Base-by-base conservation (phyloP, 345 rosid species). In the Hibiscus syriacus region DNA sequence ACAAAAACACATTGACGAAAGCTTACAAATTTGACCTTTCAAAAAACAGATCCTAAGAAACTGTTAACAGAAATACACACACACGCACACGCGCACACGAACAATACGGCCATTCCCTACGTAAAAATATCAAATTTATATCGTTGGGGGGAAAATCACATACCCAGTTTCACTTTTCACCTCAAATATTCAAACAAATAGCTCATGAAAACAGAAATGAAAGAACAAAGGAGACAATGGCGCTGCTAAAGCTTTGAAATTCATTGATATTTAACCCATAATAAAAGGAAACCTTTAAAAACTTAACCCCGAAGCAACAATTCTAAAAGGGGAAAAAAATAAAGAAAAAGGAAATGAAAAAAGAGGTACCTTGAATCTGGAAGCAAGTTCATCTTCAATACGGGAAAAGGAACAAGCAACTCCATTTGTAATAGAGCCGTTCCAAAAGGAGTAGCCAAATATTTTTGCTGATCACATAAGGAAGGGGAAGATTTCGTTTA, bases 381-480 rank as follows among this genome's bases (percentile, higher is more conserved):
- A 72, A 56, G 78, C 53, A 16, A 73, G 70, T 49, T 60, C 67
- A 43, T 72, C 69, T 32, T 67, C 52, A 36, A 14, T 43, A 63
- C 10, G 19, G 11, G 16, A 69, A n/a, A n/a, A n/a, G n/a, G n/a
- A n/a, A n/a, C n/a, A n/a, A n/a, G n/a, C n/a, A n/a, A n/a, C n/a
- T n/a, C n/a, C n/a, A 66, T 59, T 39, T 63, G 52, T 59, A 25
- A 14, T 3, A 6, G 39, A 54, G 80, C 78, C 84, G 48, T 20
- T 19, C n/a, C 5, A 61, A 23, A 6, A 54, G 13, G 12, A 54
- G 46, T 16, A 32, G 46, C 32, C 14, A 59, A 36, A 61, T 53
- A 55, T 55, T 62, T 66, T 72, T 74, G 77, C 72, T 80, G 84
- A 85, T 83, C 90, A 83, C 72, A 74, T 74, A 70, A 55, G 43